These are phyloP conservation scores for Eimeria brunetti DNA, from an alignment of 169 alveolate species.

Conservation along the genomic window DNA sequence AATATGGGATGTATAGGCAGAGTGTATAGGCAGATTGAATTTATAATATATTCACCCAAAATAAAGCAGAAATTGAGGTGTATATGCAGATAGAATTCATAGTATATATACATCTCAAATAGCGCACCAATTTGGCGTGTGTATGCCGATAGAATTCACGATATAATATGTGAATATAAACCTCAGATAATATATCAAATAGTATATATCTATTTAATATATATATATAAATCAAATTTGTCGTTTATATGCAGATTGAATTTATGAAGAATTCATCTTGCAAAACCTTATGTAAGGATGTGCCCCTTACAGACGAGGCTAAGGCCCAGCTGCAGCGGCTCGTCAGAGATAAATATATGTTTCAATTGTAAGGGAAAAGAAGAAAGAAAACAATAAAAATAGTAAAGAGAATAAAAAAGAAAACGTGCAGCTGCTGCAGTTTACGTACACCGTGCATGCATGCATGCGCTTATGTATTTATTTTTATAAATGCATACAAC, in stretches of 20 bases:
- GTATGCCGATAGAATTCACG: too few species aligned
- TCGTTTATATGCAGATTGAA: conserved; percentile 25
- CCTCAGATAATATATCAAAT: too few species aligned
- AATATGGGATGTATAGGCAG: too few species aligned
- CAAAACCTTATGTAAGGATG: conserved; percentile 70
- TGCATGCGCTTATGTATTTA: background rate
- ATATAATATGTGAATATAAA: too few species aligned
- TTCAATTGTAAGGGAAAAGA: conserved; percentile 61
- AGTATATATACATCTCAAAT: too few species aligned
- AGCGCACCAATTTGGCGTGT: too few species aligned
- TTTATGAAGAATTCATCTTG: conserved; percentile 47
- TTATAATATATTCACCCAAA: background rate
- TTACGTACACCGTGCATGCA: background rate
- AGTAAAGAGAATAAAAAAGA: background rate
- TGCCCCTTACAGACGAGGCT: background rate
- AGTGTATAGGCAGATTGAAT: too few species aligned
- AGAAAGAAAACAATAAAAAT: background rate
- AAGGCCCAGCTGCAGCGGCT: conserved; percentile 58
- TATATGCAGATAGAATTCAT: too few species aligned
- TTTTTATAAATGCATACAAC: background rate
- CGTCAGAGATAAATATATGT: conserved; percentile 59
- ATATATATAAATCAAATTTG: too few species aligned
- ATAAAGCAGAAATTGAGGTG: too few species aligned
- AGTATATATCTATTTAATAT: too few species aligned
- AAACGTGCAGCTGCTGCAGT: background rate